Base-by-base conservation (phyloP, 306 rosid species). In the Cucumis cinereus region DNA sequence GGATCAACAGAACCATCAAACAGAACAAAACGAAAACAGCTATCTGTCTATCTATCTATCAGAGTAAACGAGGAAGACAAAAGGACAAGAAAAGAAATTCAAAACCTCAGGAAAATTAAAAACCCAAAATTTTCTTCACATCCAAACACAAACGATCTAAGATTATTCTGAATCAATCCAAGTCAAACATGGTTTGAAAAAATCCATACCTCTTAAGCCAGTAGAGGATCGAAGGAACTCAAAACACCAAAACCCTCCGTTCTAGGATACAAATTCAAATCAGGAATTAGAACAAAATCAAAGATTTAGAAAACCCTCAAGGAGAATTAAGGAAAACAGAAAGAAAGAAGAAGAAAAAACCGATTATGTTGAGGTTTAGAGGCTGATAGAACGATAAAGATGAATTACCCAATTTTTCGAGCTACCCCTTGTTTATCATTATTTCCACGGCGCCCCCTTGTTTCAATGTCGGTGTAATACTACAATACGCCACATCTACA, bases 371-470 rank as follows among this genome's bases (percentile, higher is more conserved):
- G 64, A 52, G 61, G 49, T 35, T 73, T 73, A 10, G 63, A 1
- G 40, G 45, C 19, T 55, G 50, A 53, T n/a, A 10, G 19, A 73
- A n/a, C 19, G 28, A 26, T 19, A 53, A 53, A 2, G 53, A 15
- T 47, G 47, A 22, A 13, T 50, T 28, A 23, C 70, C 70, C 1
- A 26, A 35, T 38, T 19, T 6, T 2, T 1, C 19, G 24, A 15
- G 4, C 35, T 16, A 58, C 73, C 81, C 76, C 47, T 45, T 38
- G 55, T 73, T 78, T 77, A 43, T 45, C 40, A 8, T 17, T 66
- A 66, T 73, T 82, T 73, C 81, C 76, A 77, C 71, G 71, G 84
- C 72, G 28, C 30, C 71, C 81, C 81, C 68, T 47, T 5, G 76
- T 73, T 82, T 73, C 55, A 0, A 24, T 28, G 76, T 54, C 50